Evolutionary conservation across 139 green algal species (phyloP), one percentile per base, ranked within the genome.

Genomic region (Asterochloris erici): DNA sequence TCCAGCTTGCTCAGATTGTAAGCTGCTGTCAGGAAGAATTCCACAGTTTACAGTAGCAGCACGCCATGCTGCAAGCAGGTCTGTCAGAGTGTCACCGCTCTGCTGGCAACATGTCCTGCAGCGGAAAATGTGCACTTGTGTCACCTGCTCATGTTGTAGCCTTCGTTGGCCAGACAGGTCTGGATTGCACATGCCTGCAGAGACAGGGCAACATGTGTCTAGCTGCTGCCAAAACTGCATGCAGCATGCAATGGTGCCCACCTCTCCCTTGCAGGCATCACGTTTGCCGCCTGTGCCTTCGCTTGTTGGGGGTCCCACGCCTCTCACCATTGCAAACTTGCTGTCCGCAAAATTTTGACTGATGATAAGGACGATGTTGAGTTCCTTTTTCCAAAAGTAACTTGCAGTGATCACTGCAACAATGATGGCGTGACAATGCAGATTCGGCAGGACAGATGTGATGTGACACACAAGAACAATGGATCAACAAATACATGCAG

Each of bases 101-200:
- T n/a, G n/a, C n/a, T n/a, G n/a, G n/a, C n/a, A n/a, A n/a, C n/a
- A 6, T 54, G 38, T 54, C 38, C 38, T 54, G 38, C 38, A 54
- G 38, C 38, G 2, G 38, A 54, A 54, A 6, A 54, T 54, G 6
- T 54, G 38, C 6, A 6, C 38, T 54, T 6, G 6, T 54, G 4
- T 54, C 76, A 80, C 12, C 69, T 82, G 78, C 29, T 82, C 27
- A 82, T 82, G 27, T 82, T 26, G 27, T 82, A 82, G 28, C 73
- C 63, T 12, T 82, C 62, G 1, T 82, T 74, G 26, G 78, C 63
- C 63, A 82, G 27, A 14, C 78, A 82, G 28, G 68, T 63, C 29
- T 82, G 78, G 62, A 82, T 74, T 26, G 78, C 78, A 63, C 78
- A 82, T 12, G 78, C 78, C 19, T 73, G 66, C 66, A 26, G 21